A percentile compares a stretch with the other conserved stretches of the same genome.
Conservation (phyloP, 257 asterid genomes). For the Parsonsia alboflavescens region DNA sequence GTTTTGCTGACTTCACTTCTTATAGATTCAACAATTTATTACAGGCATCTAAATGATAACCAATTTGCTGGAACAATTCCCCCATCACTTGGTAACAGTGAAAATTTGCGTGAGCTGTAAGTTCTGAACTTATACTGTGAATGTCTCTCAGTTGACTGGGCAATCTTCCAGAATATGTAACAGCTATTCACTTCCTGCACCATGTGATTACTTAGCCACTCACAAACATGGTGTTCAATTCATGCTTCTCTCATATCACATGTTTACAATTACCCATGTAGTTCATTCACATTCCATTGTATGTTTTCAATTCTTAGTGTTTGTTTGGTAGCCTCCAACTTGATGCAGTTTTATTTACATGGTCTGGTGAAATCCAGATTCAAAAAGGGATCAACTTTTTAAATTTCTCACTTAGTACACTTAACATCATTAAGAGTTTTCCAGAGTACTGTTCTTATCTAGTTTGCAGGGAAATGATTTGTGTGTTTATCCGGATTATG, state of each 20-base stretch:
- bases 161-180: not conserved
- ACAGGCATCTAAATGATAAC: constrained; percentile 87
- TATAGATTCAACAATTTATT: constrained; percentile 11
- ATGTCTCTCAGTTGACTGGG: not conserved
- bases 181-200: not conserved
- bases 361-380: not conserved
- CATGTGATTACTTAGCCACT: not conserved
- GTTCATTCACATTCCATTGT: not conserved
- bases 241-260: not conserved
- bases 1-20: not conserved
- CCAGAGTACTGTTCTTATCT: not conserved
- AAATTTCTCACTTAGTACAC: not conserved
- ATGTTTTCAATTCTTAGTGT: not conserved
- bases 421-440: not conserved
- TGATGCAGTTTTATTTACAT: not conserved
- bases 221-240: not conserved
- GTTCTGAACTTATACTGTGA: constrained; percentile 24
- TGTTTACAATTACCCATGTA: not conserved
- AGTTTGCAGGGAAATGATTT: not conserved
- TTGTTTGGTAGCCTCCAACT: not conserved
- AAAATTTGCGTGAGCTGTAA: constrained; percentile 61
- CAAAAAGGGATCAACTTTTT: not conserved
- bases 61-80: constrained; percentile 61
- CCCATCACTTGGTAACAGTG: constrained; percentile 48
- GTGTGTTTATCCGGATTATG: not conserved